Evolutionary conservation across 176 grass and related monocot genomes (phyloP).

Genomic region (Aegilops umbellulata): DNA sequence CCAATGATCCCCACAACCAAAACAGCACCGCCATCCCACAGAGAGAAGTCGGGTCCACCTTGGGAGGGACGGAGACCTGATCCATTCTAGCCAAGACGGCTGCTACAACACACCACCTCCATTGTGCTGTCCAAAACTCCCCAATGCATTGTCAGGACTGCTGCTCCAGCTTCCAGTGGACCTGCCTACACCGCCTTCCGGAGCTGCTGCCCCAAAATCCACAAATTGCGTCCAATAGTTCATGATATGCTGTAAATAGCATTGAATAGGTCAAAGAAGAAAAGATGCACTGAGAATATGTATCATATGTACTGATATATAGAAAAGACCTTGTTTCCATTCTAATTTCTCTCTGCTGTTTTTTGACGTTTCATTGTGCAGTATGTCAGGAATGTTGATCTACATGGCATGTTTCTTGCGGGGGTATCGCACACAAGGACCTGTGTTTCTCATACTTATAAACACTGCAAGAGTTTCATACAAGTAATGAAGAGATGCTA

Average conservation of each 20-base stretch:
- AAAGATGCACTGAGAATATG: not conserved
- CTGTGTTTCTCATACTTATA: constrained; percentile 34
- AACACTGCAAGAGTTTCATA: constrained; percentile 26
- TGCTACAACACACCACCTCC: not conserved
- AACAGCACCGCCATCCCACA: not conserved
- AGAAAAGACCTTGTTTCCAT: not conserved
- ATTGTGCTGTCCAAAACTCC: not conserved
- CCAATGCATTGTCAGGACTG: not conserved
- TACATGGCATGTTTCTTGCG: constrained; percentile 29
- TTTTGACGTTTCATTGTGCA: constrained; percentile 35
- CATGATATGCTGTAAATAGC: not conserved
- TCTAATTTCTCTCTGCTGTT: not conserved
- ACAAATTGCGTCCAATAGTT: not conserved
- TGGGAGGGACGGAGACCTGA: not conserved
- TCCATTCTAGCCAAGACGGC: not conserved
- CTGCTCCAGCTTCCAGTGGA: not conserved
- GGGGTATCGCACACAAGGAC: constrained; percentile 24
- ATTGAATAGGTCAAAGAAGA: not conserved
- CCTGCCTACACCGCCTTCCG: not conserved
- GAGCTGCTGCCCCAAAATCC: not conserved
- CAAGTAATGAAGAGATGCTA: constrained; percentile 30
- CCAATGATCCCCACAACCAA: not conserved
- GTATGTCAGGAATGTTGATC: constrained; percentile 25
- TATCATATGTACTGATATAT: constrained; percentile 11
- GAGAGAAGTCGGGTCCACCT: not conserved